Evolutionary conservation across 192 early-diverging fungal genomes (phyloP), one percentile per base, ranked within the genome.

Genomic region (Coemansia sp.): DNA sequence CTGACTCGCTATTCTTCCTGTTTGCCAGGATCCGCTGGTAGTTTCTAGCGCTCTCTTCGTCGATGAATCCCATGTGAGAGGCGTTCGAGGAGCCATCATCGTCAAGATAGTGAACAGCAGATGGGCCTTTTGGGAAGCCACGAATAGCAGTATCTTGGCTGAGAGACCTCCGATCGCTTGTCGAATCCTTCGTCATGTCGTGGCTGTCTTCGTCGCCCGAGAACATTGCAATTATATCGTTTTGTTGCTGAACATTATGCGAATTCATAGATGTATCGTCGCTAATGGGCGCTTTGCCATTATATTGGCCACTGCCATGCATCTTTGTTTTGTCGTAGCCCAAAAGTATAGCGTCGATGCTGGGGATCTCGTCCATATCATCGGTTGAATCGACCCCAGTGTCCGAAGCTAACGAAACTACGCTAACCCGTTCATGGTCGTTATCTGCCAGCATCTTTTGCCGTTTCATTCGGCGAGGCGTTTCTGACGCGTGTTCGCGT

Each of bases 31-130:
- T 63, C 21, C 62, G 60, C 51, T 58, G 67, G 43, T 73, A 76
- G 71, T 82, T 82, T 39, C 14, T 68, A 44, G 71, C 79, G 59
- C 79, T 76, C 43, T 82, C 79, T 51, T 82, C 62, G 43, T 82
- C 79, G 61, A 82, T 82, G 63, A 82, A 82, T 18, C 66, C 67
- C 71, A 67, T 67, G 15, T 20, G 38, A 10, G 49, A 38, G 38
- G 45, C 34, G 21, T 35, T 8, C 15, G 33, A 15, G 10, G 41
- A 16, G 4, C 35, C 26, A 18, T 63, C 36, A 56, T 66, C 64
- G 35, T 43, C 45, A 16, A 41, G 55, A 56, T 45, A 41, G 43
- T 43, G 41, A 62, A n/a, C 2, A 6, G 6, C 14, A 10, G 43
- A 6, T 21, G 23, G 11, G 4, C 45, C 41, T 46, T 16, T 9